Evolutionary conservation across 75 land plant genomes (phyloP), one percentile per base, ranked within the genome.

Genomic region (Pseudotsuga menziesii): DNA sequence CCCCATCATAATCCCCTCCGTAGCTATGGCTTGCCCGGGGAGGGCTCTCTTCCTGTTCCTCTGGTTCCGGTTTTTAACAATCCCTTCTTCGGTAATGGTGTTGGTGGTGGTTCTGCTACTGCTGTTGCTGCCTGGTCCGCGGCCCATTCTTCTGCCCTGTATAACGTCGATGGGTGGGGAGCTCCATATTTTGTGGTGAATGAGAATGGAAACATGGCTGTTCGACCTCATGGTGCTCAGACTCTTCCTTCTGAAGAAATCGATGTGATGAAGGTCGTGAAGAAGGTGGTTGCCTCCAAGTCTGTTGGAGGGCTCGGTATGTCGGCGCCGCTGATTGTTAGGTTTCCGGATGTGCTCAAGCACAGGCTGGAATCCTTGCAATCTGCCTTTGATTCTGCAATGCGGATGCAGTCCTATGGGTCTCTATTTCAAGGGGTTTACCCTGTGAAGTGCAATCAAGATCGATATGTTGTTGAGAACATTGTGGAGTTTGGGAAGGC

Each of bases 381-480:
- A 16, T 76, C 83, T 15, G 92, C 97, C n/a, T 96, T 96, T 82
- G 91, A 96, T 3, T 26, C 20, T 25, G 92, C 92, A 0, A 79
- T 96, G 57, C 61, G 57, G 16, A 55, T 78, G 32, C 86, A 75
- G 29, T 79, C 83, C 3, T 96, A 94, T 71, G 79, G 62, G 9
- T 77, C 93, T 2, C 88, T 77, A 36, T 96, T 85, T 85, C 98
- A 96, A 78, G 98, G 98, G 1, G 97, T 96, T 3, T 96, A 85
- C 76, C 98, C 98, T 14, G 98, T 96, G 25, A 96, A 96, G 63
- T 96, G 94, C 83, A 96, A 96, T 78, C 98, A 98, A 76, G 98
- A 96, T 63, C 83, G 89, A 69, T 91, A 77, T 56, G 81, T 96
- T 41, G 94, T 96, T 14, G 97, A 96, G 48, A 94, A 96, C 69